Conservation (phyloP, 306 rosid genomes). For the Prosopis cineraria region DNA sequence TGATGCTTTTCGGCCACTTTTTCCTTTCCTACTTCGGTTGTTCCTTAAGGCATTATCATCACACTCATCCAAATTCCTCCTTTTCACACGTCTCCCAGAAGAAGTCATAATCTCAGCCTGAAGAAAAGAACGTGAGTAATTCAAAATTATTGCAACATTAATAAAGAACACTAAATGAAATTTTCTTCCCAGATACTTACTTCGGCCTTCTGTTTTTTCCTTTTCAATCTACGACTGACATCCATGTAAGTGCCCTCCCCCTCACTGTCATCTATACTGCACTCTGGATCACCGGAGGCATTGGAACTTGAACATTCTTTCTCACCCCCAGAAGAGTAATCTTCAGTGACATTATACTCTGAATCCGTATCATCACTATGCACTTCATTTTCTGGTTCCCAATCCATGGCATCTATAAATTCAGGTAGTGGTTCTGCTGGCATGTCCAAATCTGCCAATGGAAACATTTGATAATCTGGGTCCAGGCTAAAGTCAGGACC, state of each 20-base stretch:
- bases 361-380: slow-evolving; percentile 89
- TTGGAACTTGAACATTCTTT: slow-evolving; percentile 71
- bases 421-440: slow-evolving; percentile 78
- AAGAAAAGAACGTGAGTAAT: slow-evolving; percentile 37
- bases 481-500: slow-evolving; percentile 96
- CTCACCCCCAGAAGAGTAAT: slow-evolving; percentile 71
- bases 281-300: slow-evolving; percentile 65
- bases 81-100: slow-evolving; percentile 96
- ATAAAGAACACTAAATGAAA: slow-evolving; percentile 2
- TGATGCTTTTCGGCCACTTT: slow-evolving; percentile 58
- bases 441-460: slow-evolving; percentile 85
- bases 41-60: slow-evolving; percentile 55
- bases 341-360: slow-evolving; percentile 86
- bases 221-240: slow-evolving; percentile 70
- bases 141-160: slow-evolving; percentile 26
- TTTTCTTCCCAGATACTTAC: slow-evolving; percentile 52
- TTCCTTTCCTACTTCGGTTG: slow-evolving; percentile 61
- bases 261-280: slow-evolving; percentile 81
- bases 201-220: slow-evolving; percentile 79
- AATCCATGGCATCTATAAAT: slow-evolving; percentile 80
- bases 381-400: slow-evolving; percentile 92
- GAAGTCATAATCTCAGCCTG: slow-evolving; percentile 87
- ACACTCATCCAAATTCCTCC: slow-evolving; percentile 85
- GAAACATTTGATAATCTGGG: slow-evolving; percentile 87
- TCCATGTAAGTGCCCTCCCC: slow-evolving; percentile 62